Percentiles rank a stretch among this genome's conserved stretches.
These are phyloP conservation scores for Eutrema salsugineum DNA, from an alignment of 441 rosid species.

Conservation along the genomic window DNA sequence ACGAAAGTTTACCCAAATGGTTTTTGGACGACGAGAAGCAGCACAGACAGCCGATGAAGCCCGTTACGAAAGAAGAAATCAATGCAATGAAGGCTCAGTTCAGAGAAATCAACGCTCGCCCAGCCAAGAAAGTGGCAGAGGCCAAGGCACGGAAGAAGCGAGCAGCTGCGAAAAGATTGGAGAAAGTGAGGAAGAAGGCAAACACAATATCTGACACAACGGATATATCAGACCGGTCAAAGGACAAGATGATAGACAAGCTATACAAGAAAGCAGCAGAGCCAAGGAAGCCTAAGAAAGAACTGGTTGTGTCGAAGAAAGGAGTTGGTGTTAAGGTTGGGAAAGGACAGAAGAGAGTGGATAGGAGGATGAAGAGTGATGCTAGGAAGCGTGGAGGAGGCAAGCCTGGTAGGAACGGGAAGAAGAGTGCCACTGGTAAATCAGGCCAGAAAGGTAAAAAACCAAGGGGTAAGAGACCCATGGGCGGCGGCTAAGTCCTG, in stretches of 20 bases:
- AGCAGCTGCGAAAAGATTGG: constrained; percentile 63
- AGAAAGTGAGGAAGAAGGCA: constrained; percentile 92
- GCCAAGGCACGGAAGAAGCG: constrained; percentile 95
- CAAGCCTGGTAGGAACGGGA: constrained; percentile 53
- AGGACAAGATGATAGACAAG: constrained; percentile 80
- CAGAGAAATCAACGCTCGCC: constrained; percentile 87
- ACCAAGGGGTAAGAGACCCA: constrained; percentile 26
- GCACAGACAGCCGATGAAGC: constrained; percentile 73
- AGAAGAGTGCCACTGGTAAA: constrained; percentile 33
- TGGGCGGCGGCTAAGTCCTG: constrained; percentile 16
- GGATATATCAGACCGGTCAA: constrained; percentile 76
- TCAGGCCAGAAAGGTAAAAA: constrained; percentile 24
- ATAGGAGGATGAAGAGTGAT: constrained; percentile 84
- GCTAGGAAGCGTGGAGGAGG: constrained; percentile 49
- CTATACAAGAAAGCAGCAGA: constrained; percentile 72
- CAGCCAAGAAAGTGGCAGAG: constrained; percentile 93
- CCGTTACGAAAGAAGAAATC: constrained; percentile 82
- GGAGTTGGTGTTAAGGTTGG: constrained; percentile 85
- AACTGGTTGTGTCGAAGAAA: constrained; percentile 88
- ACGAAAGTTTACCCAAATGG: constrained; percentile 78
- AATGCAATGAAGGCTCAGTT: constrained; percentile 87
- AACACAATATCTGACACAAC: constrained; percentile 72
- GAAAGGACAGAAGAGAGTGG: constrained; percentile 88
- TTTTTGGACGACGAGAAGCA: constrained; percentile 83
- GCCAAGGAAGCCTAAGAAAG: constrained; percentile 74